phyloP scores from a whole-genome alignment of 331 rosid species.

The Quercus tomentella region DNA sequence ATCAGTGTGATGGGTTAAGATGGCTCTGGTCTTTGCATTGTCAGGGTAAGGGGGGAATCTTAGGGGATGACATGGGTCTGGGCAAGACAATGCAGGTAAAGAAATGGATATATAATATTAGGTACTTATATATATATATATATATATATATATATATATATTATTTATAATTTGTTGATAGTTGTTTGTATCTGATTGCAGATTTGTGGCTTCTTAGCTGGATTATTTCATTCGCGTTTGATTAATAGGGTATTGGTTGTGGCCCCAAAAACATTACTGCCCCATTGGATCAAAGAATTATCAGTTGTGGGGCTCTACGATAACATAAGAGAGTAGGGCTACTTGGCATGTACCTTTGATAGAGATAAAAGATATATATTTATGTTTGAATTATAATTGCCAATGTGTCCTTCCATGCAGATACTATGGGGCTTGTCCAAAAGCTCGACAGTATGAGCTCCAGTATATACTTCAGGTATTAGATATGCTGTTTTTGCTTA shows the following conservation, averaged over 20 bases:
- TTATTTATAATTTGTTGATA: background rate
- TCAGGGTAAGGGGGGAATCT: constrained; percentile 86
- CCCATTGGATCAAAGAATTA: constrained; percentile 91
- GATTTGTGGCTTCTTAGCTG: constrained; percentile 94
- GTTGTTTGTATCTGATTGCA: constrained; percentile 31
- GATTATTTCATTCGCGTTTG: constrained; percentile 69
- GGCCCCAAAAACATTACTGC: constrained; percentile 87
- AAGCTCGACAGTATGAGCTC: constrained; percentile 78
- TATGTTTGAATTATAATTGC: background rate
- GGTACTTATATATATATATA: background rate
- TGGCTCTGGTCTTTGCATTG: constrained; percentile 97
- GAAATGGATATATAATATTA: background rate
- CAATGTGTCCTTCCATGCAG: constrained; percentile 35
- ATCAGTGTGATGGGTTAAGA: constrained; percentile 82
- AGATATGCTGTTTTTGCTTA: constrained; percentile 8
- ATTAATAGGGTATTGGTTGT: constrained; percentile 76
- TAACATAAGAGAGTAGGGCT: constrained; percentile 78
- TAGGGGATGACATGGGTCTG: constrained; percentile 98
- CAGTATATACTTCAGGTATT: constrained; percentile 81
- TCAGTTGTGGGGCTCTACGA: constrained; percentile 82
- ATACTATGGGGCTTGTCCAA: constrained; percentile 63
- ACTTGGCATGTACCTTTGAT: constrained; percentile 17
- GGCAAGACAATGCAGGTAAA: constrained; percentile 99
- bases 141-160: background rate
- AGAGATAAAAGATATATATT: background rate